Conservation (phyloP, 352 stramenopile genomes). For the Phytopythium ostracodes region DNA sequence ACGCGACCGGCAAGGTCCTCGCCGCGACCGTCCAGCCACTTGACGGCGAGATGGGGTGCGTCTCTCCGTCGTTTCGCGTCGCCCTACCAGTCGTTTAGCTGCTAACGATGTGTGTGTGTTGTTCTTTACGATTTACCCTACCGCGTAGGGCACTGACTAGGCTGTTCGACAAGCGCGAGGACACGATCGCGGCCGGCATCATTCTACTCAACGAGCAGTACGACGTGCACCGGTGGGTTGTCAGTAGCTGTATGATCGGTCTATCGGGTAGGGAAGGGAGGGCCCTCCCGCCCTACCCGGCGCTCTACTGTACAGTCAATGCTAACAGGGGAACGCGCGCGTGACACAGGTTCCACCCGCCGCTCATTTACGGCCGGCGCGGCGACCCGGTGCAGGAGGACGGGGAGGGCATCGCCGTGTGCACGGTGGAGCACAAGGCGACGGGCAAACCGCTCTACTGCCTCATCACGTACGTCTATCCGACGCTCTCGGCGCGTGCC, state of each 20-base stretch:
- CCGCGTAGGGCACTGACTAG: constrained; percentile 33
- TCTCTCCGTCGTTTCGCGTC: neutral
- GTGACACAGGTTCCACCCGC: constrained; percentile 64
- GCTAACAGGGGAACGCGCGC: neutral
- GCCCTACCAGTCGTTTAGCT: neutral
- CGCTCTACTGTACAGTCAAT: neutral
- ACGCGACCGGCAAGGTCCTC: constrained; percentile 47
- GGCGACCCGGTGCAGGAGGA: constrained; percentile 62
- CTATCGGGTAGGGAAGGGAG: no score
- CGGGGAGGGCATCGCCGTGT: constrained; percentile 68
- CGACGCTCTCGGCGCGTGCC: constrained; percentile 69
- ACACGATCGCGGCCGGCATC: constrained; percentile 69
- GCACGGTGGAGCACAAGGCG: constrained; percentile 45
- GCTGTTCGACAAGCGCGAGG: constrained; percentile 78
- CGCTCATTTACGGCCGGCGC: constrained; percentile 69
- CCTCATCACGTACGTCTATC: constrained; percentile 81
- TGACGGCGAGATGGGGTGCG: constrained; percentile 58
- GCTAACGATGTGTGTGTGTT: neutral
- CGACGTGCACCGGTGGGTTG: constrained; percentile 72
- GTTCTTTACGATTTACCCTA: neutral
- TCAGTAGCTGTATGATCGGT: no score
- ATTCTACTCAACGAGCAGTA: constrained; percentile 75
- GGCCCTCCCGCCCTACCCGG: neutral
- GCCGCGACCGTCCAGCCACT: constrained; percentile 51
- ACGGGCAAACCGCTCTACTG: constrained; percentile 38